Base-by-base conservation (phyloP, 2,329 filamentous ascomycete genomes). In the Metarhizium anisopliae region DNA sequence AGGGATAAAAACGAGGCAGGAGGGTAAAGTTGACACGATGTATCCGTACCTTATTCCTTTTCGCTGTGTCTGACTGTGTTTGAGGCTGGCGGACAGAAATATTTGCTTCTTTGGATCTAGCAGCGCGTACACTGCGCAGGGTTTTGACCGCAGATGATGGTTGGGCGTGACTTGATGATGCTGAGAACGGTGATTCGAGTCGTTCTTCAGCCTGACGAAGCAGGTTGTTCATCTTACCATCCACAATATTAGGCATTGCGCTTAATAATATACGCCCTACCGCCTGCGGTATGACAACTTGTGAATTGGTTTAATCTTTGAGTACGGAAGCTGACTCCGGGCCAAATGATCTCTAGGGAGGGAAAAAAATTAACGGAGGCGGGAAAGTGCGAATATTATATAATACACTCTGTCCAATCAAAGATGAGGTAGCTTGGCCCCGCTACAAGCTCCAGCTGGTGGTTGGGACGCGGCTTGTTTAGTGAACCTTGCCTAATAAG, bases 131-230 rank as follows among this genome's bases (percentile, higher is more conserved):
- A 20, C 11, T 13, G 25, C 16, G 32, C 35, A 13, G 29, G 16
- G n/a, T 18, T 51, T 51, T 20, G 32, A n/a, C n/a, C 14, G 13
- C 6, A 29, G 10, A 8, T 14, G 36, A 13, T 55, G 25, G 29
- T 55, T 29, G 45, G 16, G 5, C 18, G 6, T 49, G 16, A 14
- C 38, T 20, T 45, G n/a, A 7, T 45, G 42, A 6, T 10, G 14
- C 6, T 16, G 42, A 45, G 60, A 52, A 36, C 61, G 10, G n/a
- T 49, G 45, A 13, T 30, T 49, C 6, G 20, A 49, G 18, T 29
- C 45, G 54, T 45, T 56, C 11, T 55, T 61, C 59, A 11, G 59
- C 61, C 18, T 60, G 53, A 30, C 52, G 54, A 14, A 65, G 58
- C 38, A 62, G 56, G 35, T 57, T 16, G 29, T 60, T 53, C 18